Evolutionary conservation across 2,329 filamentous ascomycete species (phyloP), one percentile per base, ranked within the genome.

Genomic region (Trichoderma sp.): DNA sequence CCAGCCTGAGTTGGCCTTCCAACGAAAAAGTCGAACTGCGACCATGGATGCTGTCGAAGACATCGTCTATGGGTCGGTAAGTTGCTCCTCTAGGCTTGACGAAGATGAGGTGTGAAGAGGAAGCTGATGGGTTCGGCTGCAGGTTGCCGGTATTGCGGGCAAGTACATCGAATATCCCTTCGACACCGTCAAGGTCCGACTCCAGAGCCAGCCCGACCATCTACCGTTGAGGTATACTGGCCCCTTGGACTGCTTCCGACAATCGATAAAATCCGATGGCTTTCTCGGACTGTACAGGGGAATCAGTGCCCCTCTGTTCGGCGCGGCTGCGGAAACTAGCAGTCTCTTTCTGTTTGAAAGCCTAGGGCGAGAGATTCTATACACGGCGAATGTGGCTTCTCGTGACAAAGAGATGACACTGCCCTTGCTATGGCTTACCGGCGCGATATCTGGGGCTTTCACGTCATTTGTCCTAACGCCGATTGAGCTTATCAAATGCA

Each of bases 151-250:
- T 69, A 88, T 96, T 69, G 89, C 92, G 39, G 94, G 94, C 70
- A 99, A 98, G 83, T 92, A 94, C 78, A 94, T 99, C 76, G 95
- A 99, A 79, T 99, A 97, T 78, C 95, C 95, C 27, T 99, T 99
- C 80, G 95, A 99, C 80, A 99, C 95, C 0, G 90, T 99, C 78
- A 99, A 99, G 81, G 95, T 99, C 69, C 92, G 95, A 48, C 87
- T 99, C 12, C 95, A 99, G 78, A 95, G 94, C n/a, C 94, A 98
- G 78, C 92, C 93, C 37, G 91, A 94, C 78, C 88, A 90, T 74
- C 84, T 93, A 2, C 93, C 93, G 17, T 86, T 94, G 22, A 89
- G 87, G 69, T 98, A 97, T 79, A 88, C 82, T 6, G 95, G 95
- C 0, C 94, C 95, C 0, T 75, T 97, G 71, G 95, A 99, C 81